Percentiles rank a stretch among this genome's conserved stretches.
These are phyloP conservation scores for Durotheca rogersii DNA, from an alignment of 495 filamentous ascomycete genomes.

Conservation along the genomic window DNA sequence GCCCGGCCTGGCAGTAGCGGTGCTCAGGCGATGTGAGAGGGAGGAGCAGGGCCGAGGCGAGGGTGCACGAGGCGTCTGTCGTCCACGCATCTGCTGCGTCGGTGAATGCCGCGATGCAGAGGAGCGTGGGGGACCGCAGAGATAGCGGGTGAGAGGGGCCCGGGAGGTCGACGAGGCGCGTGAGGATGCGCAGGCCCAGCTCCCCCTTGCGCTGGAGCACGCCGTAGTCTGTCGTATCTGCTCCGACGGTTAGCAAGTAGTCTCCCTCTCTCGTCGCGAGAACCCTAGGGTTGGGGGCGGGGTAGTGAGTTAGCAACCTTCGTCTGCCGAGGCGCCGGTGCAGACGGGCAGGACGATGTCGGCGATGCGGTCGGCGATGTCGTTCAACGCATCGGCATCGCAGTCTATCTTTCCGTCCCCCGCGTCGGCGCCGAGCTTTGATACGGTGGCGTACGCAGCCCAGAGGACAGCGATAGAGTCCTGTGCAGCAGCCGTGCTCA, in stretches of 20 bases:
- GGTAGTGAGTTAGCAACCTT: conserved; percentile 13
- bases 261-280: neutral
- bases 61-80: too few species aligned
- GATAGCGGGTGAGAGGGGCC: conserved; percentile 4
- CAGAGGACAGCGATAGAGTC: conserved; percentile 14
- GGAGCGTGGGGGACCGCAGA: conserved; percentile 24
- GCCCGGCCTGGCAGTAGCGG: neutral
- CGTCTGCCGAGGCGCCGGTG: conserved; percentile 16
- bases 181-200: conserved; percentile 18
- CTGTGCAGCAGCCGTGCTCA: too few species aligned
- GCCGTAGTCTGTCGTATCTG: conserved; percentile 29
- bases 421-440: conserved; percentile 6
- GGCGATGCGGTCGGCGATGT: conserved; percentile 17
- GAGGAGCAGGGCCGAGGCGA: conserved; percentile 47
- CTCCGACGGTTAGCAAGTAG: neutral
- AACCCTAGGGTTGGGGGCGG: neutral
- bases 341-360: conserved; percentile 24
- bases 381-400: conserved; percentile 2
- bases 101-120: conserved; percentile 48
- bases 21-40: conserved; percentile 16
- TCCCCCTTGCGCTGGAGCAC: conserved; percentile 21
- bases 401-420: neutral
- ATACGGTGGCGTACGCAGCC: conserved; percentile 12
- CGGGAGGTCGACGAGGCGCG: conserved; percentile 2
- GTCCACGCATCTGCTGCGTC: conserved; percentile 57